These are phyloP conservation scores for Alternaria gansuensis DNA, from an alignment of 2,329 filamentous ascomycete species.

Conservation along the genomic window DNA sequence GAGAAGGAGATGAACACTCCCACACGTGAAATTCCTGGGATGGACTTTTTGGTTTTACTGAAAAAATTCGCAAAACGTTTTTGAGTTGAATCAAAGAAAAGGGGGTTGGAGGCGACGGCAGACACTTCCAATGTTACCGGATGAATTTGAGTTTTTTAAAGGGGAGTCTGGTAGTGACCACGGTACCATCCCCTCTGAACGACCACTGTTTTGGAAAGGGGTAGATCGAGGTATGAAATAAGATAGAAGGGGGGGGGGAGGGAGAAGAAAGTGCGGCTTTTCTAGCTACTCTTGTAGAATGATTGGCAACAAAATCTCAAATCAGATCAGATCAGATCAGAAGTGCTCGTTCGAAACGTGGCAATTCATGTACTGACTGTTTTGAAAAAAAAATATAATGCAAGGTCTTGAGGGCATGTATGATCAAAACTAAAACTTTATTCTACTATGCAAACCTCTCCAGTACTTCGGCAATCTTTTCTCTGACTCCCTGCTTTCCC, in stretches of 20 bases:
- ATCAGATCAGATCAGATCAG: no score
- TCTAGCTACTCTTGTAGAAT: not conserved
- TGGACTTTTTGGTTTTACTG: no score
- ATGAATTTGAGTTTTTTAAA: no score
- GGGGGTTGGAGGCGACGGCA: no score
- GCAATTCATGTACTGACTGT: not conserved
- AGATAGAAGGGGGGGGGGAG: not conserved
- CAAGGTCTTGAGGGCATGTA: not conserved
- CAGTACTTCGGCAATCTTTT: conserved; percentile 72
- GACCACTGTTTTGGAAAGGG: not conserved
- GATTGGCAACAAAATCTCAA: not conserved
- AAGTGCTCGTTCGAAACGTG: not conserved
- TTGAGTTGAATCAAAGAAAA: no score
- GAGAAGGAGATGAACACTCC: no score
- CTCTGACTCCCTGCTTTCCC: conserved; percentile 60
- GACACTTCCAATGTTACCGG: no score
- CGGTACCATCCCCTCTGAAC: no score
- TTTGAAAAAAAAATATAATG: not conserved
- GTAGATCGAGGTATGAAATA: not conserved
- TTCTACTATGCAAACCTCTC: conserved; percentile 36
- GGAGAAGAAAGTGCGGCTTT: no score
- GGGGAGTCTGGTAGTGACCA: no score
- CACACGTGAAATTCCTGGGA: no score
- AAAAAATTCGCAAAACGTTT: no score
- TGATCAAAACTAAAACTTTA: not conserved